Evolutionary conservation across 768 basidiomycete genomes (phyloP), one percentile per base, ranked within the genome.

Genomic region (Termitomyces sp.): DNA sequence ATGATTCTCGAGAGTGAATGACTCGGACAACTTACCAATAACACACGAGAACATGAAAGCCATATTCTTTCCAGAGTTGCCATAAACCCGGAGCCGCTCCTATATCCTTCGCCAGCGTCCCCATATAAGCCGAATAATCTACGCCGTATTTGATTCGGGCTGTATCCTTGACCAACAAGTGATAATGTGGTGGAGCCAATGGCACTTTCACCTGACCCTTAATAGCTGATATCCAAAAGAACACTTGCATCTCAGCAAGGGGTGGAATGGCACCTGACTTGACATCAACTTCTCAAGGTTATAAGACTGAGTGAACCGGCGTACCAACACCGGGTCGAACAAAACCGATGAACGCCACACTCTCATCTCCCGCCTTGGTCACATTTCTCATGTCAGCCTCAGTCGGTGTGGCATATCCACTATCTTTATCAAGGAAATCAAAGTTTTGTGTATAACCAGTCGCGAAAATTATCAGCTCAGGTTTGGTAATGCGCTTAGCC

Each of bases 61-160:
- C 84, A 62, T 83, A 74, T 25, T 75, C 68, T 52, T 68, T 52
- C 73, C 76, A 81, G 1, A 84, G 68, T 51, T 79, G 70, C 55
- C 66, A 67, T 8, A 85, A 68, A 2, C 74, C 72, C 16, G 84
- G 84, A 2, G 79, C 75, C 5, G 78, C 77, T 10, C 80, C 79
- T 39, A 84, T 79, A 61, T 85, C 84, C 51, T 73, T 75, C 4
- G 83, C 83, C 10, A 85, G 66, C 0, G 80, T 81, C 39, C 77
- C 75, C 72, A 81, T 80, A 65, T 84, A 84, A 55, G 76, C 68
- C 16, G 74, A 73, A 64, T 83, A 79, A 58, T 84, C 83, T 5
- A 83, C 83, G 8, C 83, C 83, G 63, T 85, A 83, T 63, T 77
- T 76, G 46, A 85, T 84, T 9, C 84, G 67, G 1, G 79, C 76